phyloP scores from a whole-genome alignment of 1,139 yeast species.

The Saccharomyces hybrid region DNA sequence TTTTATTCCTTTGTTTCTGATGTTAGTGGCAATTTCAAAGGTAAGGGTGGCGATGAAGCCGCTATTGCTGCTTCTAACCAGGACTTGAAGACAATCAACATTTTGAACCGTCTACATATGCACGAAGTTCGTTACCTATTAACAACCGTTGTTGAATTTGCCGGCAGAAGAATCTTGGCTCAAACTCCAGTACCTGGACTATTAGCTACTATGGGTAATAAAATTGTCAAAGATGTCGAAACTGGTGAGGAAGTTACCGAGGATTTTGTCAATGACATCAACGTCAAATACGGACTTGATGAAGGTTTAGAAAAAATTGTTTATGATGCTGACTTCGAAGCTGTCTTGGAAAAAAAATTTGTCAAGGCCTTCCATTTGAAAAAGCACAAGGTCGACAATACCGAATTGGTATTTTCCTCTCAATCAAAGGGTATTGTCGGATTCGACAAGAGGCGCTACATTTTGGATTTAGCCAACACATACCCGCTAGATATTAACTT shows the following conservation, averaged over 20 bases:
- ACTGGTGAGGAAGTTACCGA: slow-evolving; percentile 30
- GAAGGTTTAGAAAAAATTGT: slow-evolving; percentile 43
- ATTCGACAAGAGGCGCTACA: slow-evolving; percentile 74
- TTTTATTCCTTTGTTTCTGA: slow-evolving; percentile 80
- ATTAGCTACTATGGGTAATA: slow-evolving; percentile 40
- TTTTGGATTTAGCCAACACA: slow-evolving; percentile 75
- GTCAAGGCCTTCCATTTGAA: slow-evolving; percentile 76
- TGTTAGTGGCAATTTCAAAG: slow-evolving; percentile 56
- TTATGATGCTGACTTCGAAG: slow-evolving; percentile 44
- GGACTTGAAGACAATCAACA: slow-evolving; percentile 67
- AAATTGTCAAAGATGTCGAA: slow-evolving; percentile 28
- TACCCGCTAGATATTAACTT: slow-evolving; percentile 81
- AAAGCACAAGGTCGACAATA: slow-evolving; percentile 49
- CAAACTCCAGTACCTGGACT: slow-evolving; percentile 99
- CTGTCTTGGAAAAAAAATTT: slow-evolving; percentile 48
- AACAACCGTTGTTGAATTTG: slow-evolving; percentile 79
- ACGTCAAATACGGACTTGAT: slow-evolving; percentile 60
- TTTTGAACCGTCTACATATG: slow-evolving; percentile 59
- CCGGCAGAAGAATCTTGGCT: slow-evolving; percentile 80
- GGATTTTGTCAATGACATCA: slow-evolving; percentile 27
- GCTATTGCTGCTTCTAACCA: slow-evolving; percentile 74
- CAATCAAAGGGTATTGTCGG: slow-evolving; percentile 84
- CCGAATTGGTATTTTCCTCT: slow-evolving; percentile 56
- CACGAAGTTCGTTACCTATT: slow-evolving; percentile 61
- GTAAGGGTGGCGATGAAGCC: slow-evolving; percentile 76